phyloP scores from a whole-genome alignment of 345 rosid genomes.

The Heritiera fomes region DNA sequence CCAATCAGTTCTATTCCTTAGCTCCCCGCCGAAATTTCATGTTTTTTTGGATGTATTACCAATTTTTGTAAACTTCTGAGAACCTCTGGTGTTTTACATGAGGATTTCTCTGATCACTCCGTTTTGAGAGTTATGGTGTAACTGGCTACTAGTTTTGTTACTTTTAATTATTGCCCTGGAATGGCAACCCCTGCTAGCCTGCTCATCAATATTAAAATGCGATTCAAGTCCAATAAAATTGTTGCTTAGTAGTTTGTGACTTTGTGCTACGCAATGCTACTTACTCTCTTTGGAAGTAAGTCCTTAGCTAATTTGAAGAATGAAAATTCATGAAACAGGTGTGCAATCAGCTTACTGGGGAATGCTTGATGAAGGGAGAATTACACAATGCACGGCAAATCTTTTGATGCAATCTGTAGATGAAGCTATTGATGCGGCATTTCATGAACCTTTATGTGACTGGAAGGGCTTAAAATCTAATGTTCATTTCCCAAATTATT shows the following conservation, averaged over 20 bases:
- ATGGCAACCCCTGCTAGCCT: background rate
- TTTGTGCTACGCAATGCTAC: background rate
- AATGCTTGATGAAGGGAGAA: conserved; percentile 97
- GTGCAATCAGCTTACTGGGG: conserved; percentile 97
- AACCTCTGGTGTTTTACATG: background rate
- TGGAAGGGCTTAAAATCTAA: conserved; percentile 81
- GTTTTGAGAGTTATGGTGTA: background rate
- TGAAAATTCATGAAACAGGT: conserved; percentile 46
- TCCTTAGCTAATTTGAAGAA: background rate
- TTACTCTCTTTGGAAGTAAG: background rate
- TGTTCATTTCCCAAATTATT: conserved; percentile 72
- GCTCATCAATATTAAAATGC: background rate
- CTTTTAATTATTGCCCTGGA: background rate
- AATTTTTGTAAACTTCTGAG: background rate
- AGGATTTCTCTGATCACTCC: background rate
- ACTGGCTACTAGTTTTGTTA: background rate
- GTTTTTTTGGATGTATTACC: background rate
- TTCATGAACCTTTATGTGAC: conserved; percentile 67
- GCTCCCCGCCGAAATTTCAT: background rate
- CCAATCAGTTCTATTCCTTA: background rate
- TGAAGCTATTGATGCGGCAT: conserved; percentile 74
- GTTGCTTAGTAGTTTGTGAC: background rate
- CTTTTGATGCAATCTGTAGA: conserved; percentile 93
- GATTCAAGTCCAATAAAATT: background rate
- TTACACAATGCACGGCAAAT: conserved; percentile 63